Evolutionary conservation across 1,139 yeast species (phyloP).

Genomic region (Komagataea norvegica): DNA sequence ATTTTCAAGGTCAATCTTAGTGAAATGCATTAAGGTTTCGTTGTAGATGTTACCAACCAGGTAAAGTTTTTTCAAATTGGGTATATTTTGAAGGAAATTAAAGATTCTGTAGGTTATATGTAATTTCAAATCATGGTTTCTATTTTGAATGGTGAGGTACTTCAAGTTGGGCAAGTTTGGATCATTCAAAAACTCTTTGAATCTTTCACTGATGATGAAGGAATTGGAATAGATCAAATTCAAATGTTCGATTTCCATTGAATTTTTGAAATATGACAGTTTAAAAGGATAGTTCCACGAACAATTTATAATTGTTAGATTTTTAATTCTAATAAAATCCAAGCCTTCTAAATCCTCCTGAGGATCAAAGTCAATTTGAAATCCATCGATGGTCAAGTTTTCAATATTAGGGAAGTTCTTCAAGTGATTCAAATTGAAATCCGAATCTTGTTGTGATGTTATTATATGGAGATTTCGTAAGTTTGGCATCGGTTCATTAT

Average conservation of each 20-base stretch:
- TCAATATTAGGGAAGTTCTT: conserved; percentile 23
- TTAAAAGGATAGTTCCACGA: conserved; percentile 32
- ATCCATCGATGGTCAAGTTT: conserved; percentile 25
- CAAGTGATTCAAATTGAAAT: conserved; percentile 29
- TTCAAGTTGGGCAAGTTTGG: conserved; percentile 26
- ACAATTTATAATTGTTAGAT: conserved; percentile 26
- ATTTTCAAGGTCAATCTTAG: conserved; percentile 25
- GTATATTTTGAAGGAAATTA: conserved; percentile 27
- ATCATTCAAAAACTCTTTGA: conserved; percentile 26
- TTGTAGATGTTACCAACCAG: conserved; percentile 27
- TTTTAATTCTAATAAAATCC: conserved; percentile 12
- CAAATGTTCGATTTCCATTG: conserved; percentile 21
- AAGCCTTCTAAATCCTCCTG: conserved; percentile 20
- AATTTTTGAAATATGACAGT: conserved; percentile 25
- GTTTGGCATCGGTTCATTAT: conserved; percentile 20
- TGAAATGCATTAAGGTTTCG: conserved; percentile 27
- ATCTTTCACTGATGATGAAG: conserved; percentile 31
- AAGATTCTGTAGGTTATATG: conserved; percentile 28
- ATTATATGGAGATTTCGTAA: conserved; percentile 19
- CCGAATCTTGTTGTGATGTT: conserved; percentile 23
- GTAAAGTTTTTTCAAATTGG: conserved; percentile 25
- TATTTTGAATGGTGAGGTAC: conserved; percentile 26
- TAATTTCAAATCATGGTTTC: conserved; percentile 23
- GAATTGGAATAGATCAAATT: conserved; percentile 26
- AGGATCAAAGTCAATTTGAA: conserved; percentile 27